A percentile compares a stretch with the other conserved stretches of the same genome.
Conservation (phyloP, 306 rosid genomes). For the Vigna reflexopilosa region DNA sequence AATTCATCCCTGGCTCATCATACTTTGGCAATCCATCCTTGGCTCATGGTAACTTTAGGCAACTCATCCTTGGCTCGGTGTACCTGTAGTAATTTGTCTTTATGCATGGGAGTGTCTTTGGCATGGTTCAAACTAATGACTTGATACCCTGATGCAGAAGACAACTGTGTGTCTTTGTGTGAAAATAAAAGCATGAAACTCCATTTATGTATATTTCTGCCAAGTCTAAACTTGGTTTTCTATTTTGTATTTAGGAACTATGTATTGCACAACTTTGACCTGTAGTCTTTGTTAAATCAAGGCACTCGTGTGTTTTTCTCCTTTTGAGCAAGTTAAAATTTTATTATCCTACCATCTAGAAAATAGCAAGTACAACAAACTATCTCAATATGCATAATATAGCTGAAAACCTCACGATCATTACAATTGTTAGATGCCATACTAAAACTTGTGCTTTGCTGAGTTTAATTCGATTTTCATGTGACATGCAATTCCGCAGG, state of each 20-base stretch:
- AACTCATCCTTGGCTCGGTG: neutral
- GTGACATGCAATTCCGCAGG: too few species aligned
- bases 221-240: conserved; percentile 37
- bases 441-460: neutral
- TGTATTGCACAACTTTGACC: conserved; percentile 47
- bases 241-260: conserved; percentile 42
- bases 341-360: neutral
- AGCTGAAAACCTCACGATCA: too few species aligned
- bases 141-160: conserved; percentile 43
- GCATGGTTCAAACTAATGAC: conserved; percentile 43
- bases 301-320: conserved; percentile 25
- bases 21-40: conserved; percentile 74
- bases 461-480: neutral
- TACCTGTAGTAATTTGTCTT: conserved; percentile 36
- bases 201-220: conserved; percentile 40
- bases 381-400: neutral
- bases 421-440: neutral
- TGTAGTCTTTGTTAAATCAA: conserved; percentile 43
- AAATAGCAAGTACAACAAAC: neutral
- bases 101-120: conserved; percentile 39
- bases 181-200: conserved; percentile 47
- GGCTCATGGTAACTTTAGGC: conserved; percentile 60
- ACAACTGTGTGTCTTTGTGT: conserved; percentile 43
- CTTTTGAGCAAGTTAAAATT: neutral
- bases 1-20: conserved; percentile 61